phyloP scores from a whole-genome alignment of 2,329 filamentous ascomycete species.

The Ascochyta koolunga region DNA sequence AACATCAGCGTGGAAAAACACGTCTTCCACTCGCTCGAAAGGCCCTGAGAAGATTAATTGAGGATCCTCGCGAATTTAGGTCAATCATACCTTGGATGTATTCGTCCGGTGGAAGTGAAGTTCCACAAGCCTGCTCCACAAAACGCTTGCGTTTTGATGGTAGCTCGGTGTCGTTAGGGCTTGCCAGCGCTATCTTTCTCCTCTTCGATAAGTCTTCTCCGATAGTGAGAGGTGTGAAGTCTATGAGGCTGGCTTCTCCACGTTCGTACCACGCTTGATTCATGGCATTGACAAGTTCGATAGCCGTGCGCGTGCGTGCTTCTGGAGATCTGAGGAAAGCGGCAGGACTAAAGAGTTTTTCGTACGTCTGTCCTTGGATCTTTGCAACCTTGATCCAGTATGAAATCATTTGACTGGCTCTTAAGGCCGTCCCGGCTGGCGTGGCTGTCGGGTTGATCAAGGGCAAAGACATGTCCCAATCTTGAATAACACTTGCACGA shows the following conservation, averaged over 20 bases:
- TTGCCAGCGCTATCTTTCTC: slow-evolving; percentile 10
- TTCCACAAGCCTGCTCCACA: slow-evolving; percentile 2
- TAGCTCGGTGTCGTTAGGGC: slow-evolving; percentile 33
- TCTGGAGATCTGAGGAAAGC: slow-evolving; percentile 35
- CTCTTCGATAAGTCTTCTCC: slow-evolving; percentile 1
- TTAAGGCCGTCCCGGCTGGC: slow-evolving; percentile 6
- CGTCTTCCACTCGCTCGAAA: slow-evolving; percentile 32
- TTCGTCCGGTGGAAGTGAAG: slow-evolving; percentile 7
- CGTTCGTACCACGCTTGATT: slow-evolving; percentile 39
- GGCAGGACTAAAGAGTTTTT: slow-evolving; percentile 47
- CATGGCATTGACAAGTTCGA: slow-evolving; percentile 34
- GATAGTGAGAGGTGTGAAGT: slow-evolving; percentile 2
- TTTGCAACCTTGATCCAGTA: slow-evolving; percentile 45
- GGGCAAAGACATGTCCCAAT: slow-evolving; percentile 47
- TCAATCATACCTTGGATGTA: slow-evolving; percentile 21
- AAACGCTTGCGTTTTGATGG: slow-evolving; percentile 29
- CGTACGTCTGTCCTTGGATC: slow-evolving; percentile 45
- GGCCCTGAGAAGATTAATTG: slow-evolving; percentile 10
- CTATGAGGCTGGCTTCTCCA: slow-evolving; percentile 28
- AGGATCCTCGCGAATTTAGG: not conserved
- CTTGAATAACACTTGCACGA: slow-evolving; percentile 46
- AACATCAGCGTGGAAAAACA: slow-evolving; percentile 41
- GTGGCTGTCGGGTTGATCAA: slow-evolving; percentile 18
- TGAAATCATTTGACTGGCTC: slow-evolving; percentile 29
- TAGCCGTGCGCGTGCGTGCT: slow-evolving; percentile 35